Evolutionary conservation across 495 filamentous ascomycete species (phyloP).

Genomic region (Penicillium flavigenum): DNA sequence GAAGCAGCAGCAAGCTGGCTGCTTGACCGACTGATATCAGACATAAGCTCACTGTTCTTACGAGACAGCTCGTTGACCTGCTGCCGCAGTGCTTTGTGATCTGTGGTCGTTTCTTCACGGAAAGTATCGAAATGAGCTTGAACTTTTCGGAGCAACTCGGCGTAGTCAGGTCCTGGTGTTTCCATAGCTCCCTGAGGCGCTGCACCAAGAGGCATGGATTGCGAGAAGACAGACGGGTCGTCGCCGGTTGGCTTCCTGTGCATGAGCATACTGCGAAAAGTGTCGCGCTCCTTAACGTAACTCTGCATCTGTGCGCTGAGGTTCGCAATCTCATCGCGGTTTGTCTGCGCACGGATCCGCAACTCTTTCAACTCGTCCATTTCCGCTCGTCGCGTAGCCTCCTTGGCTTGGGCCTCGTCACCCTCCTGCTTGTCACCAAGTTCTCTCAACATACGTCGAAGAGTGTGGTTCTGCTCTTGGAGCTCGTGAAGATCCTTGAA

Average conservation of each 20-base stretch:
- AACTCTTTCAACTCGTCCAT: slow-evolving; percentile 70
- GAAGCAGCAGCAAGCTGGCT: slow-evolving; percentile 78
- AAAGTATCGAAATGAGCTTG: slow-evolving; percentile 89
- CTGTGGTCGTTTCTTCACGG: slow-evolving; percentile 76
- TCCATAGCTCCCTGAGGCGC: slow-evolving; percentile 43
- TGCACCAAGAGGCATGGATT: slow-evolving; percentile 54
- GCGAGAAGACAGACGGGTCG: slow-evolving; percentile 66
- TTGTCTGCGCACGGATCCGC: slow-evolving; percentile 58
- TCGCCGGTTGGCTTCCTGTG: slow-evolving; percentile 62
- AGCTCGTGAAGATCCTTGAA: slow-evolving; percentile 84
- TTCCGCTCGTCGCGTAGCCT: slow-evolving; percentile 66
- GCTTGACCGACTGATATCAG: slow-evolving; percentile 70
- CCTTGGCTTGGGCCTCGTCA: slow-evolving; percentile 72
- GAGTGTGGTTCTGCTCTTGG: slow-evolving; percentile 82
- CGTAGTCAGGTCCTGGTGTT: slow-evolving; percentile 59
- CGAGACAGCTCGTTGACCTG: slow-evolving; percentile 79
- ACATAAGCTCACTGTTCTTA: slow-evolving; percentile 78
- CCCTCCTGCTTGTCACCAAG: slow-evolving; percentile 88
- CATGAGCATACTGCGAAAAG: slow-evolving; percentile 91
- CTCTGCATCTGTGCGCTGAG: slow-evolving; percentile 80
- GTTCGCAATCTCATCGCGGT: slow-evolving; percentile 72
- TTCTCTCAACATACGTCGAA: slow-evolving; percentile 76
- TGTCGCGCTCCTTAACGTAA: slow-evolving; percentile 92
- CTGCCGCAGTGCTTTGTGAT: slow-evolving; percentile 76
- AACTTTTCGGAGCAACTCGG: slow-evolving; percentile 73